phyloP scores from a whole-genome alignment of 768 basidiomycete species.

The Omphalotus guepiniiformis region DNA sequence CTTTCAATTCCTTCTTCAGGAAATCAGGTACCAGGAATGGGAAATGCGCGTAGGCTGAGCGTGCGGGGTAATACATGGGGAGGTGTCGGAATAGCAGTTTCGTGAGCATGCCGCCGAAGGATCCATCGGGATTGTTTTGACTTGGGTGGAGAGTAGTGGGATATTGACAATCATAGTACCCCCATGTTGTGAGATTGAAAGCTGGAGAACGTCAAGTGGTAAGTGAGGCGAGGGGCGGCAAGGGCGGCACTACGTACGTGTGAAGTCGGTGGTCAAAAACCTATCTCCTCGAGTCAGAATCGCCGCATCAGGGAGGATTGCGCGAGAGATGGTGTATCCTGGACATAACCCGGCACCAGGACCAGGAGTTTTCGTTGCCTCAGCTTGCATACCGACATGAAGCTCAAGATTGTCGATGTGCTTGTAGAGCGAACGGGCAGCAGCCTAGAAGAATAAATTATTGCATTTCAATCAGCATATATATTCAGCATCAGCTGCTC shows the following conservation, averaged over 20 bases:
- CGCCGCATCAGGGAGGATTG: constrained; percentile 51
- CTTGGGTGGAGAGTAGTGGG: constrained; percentile 10
- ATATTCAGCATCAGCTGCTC: constrained; percentile 12
- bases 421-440: constrained; percentile 29
- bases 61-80: constrained; percentile 61
- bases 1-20: constrained; percentile 28
- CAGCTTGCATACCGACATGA: constrained; percentile 37
- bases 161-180: constrained; percentile 41
- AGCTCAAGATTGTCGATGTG: constrained; percentile 36
- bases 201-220: constrained; percentile 20
- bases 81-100: constrained; percentile 70
- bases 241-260: constrained; percentile 28
- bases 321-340: constrained; percentile 54
- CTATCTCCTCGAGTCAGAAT: constrained; percentile 50
- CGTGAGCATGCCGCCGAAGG: constrained; percentile 71
- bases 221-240: background rate
- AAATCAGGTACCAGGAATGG: constrained; percentile 66
- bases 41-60: constrained; percentile 73
- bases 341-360: constrained; percentile 56
- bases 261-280: constrained; percentile 49
- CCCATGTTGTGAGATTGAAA: constrained; percentile 45
- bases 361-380: constrained; percentile 47
- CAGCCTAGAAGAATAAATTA: constrained; percentile 15
- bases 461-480: background rate
- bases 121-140: constrained; percentile 58